Base-by-base conservation (phyloP, 345 rosid genomes). In the Zanthoxylum bungeanum region DNA sequence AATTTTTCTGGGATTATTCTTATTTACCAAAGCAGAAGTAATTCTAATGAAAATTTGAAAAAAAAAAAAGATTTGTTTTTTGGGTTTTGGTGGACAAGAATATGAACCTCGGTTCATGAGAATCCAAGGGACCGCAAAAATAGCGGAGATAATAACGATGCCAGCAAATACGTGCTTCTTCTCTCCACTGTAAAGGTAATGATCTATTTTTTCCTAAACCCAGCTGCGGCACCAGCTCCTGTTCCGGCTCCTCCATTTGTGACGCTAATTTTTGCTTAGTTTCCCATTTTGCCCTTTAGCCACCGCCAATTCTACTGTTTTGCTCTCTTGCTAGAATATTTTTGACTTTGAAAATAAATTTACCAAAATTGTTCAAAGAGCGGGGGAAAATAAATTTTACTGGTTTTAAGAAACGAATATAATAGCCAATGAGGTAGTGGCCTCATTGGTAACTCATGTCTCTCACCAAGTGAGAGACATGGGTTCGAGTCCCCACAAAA, bases 151-250 rank as follows among this genome's bases (percentile, higher is more conserved):
- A 22, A 91, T 76, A 36, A 83, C 90, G 59, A 93, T 83, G 50
- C 96, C 96, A 49, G 81, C 95, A 22, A 91, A 11, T 16, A 93
- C 98, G 58, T 89, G 92, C 82, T 89, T 93, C 86, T 89, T 93
- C 3, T 93, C 95, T 30, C 98, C 98, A 72, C 95, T 93, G 79
- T 91, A 91, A 16, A 91, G 66, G 75, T n/a, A 77, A 51, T 80
- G 86, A n/a, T 84, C 88, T 77, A 91, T 66, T 71, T 73, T 88
- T 31, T 81, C 78, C 77, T 79, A 76, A 89, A 89, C 14, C 91
- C 72, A 7, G 42, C 66, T 33, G 24, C n/a, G n/a, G n/a, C n/a
- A n/a, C n/a, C n/a, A n/a, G 44, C 62, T 27, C 19, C 61, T 19
- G 36, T 36, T 49, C n/a, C n/a, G n/a, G n/a, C n/a, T n/a, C 75